A percentile compares a stretch with the other conserved stretches of the same genome.
These are phyloP conservation scores for Cercospora citrullina DNA, from an alignment of 2,329 filamentous ascomycete genomes.

Conservation along the genomic window DNA sequence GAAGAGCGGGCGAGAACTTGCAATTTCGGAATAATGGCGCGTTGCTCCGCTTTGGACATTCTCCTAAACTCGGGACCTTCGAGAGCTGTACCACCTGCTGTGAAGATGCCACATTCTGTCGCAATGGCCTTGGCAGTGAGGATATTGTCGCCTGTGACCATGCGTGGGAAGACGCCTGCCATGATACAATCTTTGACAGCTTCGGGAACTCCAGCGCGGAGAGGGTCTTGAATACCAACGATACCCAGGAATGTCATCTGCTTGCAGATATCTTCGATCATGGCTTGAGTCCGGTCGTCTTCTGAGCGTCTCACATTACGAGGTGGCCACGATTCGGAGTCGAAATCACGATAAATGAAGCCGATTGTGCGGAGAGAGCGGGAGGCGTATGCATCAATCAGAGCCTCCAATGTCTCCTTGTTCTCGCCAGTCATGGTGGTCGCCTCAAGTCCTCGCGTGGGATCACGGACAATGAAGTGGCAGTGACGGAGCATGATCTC, in stretches of 20 bases:
- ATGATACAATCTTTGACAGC: conserved; percentile 67
- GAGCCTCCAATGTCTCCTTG: conserved; percentile 58
- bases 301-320: conserved; percentile 58
- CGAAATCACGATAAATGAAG: conserved; percentile 79
- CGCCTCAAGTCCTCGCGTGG: conserved; percentile 56
- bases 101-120: conserved; percentile 67
- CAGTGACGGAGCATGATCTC: conserved; percentile 53
- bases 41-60: conserved; percentile 49
- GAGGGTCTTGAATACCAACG: conserved; percentile 73
- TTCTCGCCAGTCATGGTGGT: conserved; percentile 58
- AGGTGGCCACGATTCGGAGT: conserved; percentile 69
- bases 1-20: conserved; percentile 69
- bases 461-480: conserved; percentile 59
- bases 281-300: conserved; percentile 62
- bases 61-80: conserved; percentile 50
- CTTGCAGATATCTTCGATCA: conserved; percentile 68
- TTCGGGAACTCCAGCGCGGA: conserved; percentile 65
- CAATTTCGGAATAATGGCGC: conserved; percentile 60
- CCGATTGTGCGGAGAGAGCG: conserved; percentile 82
- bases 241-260: conserved; percentile 73
- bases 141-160: conserved; percentile 74
- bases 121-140: conserved; percentile 73
- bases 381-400: conserved; percentile 76
- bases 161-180: conserved; percentile 70
- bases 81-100: conserved; percentile 45